Evolutionary conservation across 768 basidiomycete genomes (phyloP).

Genomic region (Lactarius hatsudake): DNA sequence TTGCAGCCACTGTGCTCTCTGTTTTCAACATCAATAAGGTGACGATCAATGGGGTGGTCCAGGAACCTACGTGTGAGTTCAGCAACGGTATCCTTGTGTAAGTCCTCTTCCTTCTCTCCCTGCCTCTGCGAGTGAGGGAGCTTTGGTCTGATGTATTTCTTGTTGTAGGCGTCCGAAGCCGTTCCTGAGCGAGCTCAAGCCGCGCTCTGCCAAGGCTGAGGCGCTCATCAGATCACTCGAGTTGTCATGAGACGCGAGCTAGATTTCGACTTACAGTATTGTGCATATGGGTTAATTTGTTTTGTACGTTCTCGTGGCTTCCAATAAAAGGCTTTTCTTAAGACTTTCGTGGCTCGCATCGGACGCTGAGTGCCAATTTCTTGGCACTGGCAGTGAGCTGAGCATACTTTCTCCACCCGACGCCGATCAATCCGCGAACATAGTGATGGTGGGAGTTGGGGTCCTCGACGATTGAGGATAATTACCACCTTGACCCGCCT

Average conservation of each 20-base stretch:
- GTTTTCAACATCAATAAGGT: slow-evolving; percentile 27
- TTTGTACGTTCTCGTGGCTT: too few species aligned
- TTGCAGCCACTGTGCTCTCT: slow-evolving; percentile 25
- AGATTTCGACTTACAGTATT: neutral
- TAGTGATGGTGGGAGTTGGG: too few species aligned
- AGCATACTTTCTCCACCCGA: too few species aligned
- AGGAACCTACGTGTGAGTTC: slow-evolving; percentile 22
- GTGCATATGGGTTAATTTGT: neutral
- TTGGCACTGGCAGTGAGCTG: too few species aligned
- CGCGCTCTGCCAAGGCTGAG: slow-evolving; percentile 26
- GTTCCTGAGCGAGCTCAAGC: slow-evolving; percentile 28
- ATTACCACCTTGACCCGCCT: too few species aligned
- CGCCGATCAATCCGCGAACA: too few species aligned
- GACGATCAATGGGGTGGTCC: slow-evolving; percentile 22
- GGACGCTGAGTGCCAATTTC: too few species aligned
- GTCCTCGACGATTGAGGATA: too few species aligned
- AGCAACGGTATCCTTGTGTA: slow-evolving; percentile 26
- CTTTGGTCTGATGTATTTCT: neutral
- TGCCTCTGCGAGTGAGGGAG: neutral
- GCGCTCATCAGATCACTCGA: slow-evolving; percentile 23
- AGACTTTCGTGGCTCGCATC: too few species aligned
- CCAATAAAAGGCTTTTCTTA: too few species aligned
- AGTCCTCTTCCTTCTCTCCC: neutral
- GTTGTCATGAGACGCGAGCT: neutral
- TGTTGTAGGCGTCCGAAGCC: slow-evolving; percentile 28